Conservation (phyloP, 2,329 filamentous ascomycete species). For the Dothideomycetes sp. region DNA sequence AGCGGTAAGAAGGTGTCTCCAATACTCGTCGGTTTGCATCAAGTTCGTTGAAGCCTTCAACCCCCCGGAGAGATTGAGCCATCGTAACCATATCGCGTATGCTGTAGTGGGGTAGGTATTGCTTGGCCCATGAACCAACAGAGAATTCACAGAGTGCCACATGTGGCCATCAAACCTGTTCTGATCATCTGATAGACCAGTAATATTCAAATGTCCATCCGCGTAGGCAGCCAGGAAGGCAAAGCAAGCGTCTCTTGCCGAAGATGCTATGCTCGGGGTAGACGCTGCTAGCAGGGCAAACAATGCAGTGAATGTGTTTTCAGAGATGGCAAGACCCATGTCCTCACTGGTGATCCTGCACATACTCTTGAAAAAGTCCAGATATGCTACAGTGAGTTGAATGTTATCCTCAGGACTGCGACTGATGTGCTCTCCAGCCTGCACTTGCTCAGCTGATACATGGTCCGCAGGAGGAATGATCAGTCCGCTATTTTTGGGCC, state of each 20-base stretch:
- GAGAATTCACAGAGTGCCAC: constrained; percentile 5
- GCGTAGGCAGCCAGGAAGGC: constrained; percentile 6
- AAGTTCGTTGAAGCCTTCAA: constrained; percentile 1
- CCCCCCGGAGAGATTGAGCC: constrained; percentile 8
- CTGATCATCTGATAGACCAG: constrained; percentile 1
- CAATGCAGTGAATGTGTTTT: constrained; percentile 1
- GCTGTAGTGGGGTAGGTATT: constrained; percentile 7
- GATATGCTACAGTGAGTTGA: constrained; percentile 1
- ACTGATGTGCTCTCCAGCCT: constrained; percentile 1
- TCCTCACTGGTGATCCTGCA: background rate
- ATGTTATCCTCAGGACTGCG: constrained; percentile 3
- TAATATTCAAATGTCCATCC: constrained; percentile 1
- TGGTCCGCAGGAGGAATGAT: constrained; percentile 3
- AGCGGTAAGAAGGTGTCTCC: constrained; percentile 26
- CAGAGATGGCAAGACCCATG: constrained; percentile 2
- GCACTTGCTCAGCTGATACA: constrained; percentile 3
- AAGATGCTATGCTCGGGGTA: constrained; percentile 2
- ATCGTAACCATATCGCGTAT: constrained; percentile 10
- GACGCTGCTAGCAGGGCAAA: constrained; percentile 5
- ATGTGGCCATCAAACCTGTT: constrained; percentile 5
- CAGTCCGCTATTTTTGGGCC: constrained; percentile 4
- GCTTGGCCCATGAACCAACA: background rate
- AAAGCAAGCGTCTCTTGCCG: constrained; percentile 7
- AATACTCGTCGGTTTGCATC: constrained; percentile 23
- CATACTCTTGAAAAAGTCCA: constrained; percentile 4